phyloP scores from a whole-genome alignment of 2,329 filamentous ascomycete species.

The Sporothrix curviconia region DNA sequence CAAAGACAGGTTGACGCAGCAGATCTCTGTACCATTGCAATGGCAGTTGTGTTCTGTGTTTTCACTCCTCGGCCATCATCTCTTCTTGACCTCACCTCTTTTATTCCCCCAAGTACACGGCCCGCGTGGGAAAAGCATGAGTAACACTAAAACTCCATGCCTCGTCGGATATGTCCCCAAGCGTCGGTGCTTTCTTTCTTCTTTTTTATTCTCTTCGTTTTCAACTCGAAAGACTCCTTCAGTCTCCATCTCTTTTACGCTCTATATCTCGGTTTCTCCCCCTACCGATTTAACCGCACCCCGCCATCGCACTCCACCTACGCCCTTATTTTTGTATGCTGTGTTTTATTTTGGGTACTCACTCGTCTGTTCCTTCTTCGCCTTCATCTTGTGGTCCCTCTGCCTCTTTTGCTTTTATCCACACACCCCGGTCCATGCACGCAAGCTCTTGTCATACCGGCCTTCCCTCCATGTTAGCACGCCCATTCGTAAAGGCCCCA shows the following conservation, averaged over 20 bases:
- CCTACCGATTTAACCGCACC: background rate
- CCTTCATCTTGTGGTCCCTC: background rate
- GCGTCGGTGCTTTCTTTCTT: background rate
- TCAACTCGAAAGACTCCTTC: no score
- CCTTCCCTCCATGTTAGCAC: background rate
- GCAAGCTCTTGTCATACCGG: conserved; percentile 6
- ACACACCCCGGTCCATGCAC: background rate
- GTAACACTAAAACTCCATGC: no score
- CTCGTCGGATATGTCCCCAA: conserved; percentile 1
- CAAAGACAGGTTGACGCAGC: background rate
- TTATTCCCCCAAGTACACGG: no score
- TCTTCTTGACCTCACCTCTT: no score
- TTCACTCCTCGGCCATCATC: no score
- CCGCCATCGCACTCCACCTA: background rate
- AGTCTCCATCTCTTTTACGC: background rate
- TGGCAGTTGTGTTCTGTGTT: background rate
- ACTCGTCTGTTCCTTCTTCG: background rate
- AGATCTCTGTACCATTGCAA: background rate
- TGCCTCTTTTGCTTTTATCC: background rate
- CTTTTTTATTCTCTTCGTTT: background rate
- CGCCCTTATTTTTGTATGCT: background rate
- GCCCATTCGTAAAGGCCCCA: background rate
- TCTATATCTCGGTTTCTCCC: background rate
- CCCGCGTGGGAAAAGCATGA: no score
- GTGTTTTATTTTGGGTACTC: background rate